These are phyloP conservation scores for Neonothopanus nambi DNA, from an alignment of 1,284 basidiomycete genomes.

Conservation along the genomic window DNA sequence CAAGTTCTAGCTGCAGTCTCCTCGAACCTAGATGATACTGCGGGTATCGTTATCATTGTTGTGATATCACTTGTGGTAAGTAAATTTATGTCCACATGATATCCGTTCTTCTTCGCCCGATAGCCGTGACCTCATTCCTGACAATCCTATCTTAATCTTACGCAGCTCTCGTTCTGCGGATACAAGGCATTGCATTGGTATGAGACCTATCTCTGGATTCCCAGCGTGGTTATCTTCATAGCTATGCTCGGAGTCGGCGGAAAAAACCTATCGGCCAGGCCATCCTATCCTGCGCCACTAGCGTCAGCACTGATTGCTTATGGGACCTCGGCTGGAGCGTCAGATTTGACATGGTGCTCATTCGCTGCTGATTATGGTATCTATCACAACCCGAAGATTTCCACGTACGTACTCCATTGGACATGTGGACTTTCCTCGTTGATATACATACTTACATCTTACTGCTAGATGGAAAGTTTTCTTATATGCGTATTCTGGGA, in stretches of 20 bases:
- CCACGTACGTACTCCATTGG: conserved; percentile 36
- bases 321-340: conserved; percentile 44
- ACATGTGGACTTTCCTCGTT: neutral
- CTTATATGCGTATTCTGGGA: conserved; percentile 64
- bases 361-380: conserved; percentile 62
- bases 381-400: conserved; percentile 51
- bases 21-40: conserved; percentile 43
- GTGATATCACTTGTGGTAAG: conserved; percentile 64
- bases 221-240: conserved; percentile 66
- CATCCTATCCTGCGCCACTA: conserved; percentile 30
- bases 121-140: neutral
- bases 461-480: conserved; percentile 51
- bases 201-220: conserved; percentile 67
- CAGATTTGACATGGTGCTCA: conserved; percentile 52
- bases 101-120: neutral
- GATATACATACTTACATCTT: neutral
- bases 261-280: conserved; percentile 41
- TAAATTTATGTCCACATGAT: neutral
- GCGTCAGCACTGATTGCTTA: conserved; percentile 38
- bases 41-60: conserved; percentile 81
- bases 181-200: conserved; percentile 67
- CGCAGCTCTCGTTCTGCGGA: conserved; percentile 55
- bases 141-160: neutral
- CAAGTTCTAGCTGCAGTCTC: conserved; percentile 69
- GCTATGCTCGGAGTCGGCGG: conserved; percentile 62